A percentile compares a stretch with the other conserved stretches of the same genome.
Conservation (phyloP, 2,329 filamentous ascomycete species). For the Pseudocercospora vitis region DNA sequence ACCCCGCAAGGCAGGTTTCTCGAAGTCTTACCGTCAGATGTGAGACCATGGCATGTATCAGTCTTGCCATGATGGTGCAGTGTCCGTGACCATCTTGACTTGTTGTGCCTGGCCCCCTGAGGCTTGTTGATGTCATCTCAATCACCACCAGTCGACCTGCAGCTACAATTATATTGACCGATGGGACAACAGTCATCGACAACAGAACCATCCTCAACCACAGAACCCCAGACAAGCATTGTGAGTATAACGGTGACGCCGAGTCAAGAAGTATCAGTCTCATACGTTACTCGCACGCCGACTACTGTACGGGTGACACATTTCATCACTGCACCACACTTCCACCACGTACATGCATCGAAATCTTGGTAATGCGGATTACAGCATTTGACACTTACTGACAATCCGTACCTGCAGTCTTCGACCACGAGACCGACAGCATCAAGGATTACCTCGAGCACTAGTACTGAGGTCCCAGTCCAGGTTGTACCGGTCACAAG, state of each 20-base stretch:
- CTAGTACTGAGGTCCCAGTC: conserved; percentile 23
- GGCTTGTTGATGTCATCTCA: conserved; percentile 8
- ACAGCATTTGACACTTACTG: conserved; percentile 22
- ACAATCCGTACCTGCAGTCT: conserved; percentile 13
- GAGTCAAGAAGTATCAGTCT: conserved; percentile 31
- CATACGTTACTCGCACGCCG: conserved; percentile 28
- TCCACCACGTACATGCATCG: conserved; percentile 11
- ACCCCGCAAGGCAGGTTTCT: conserved; percentile 8
- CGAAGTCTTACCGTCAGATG: conserved; percentile 12
- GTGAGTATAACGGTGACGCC: conserved; percentile 34
- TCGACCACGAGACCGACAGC: conserved; percentile 11
- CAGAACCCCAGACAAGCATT: conserved; percentile 31
- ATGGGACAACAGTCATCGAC: conserved; percentile 25
- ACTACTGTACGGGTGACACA: conserved; percentile 30
- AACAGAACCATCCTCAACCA: conserved; percentile 23
- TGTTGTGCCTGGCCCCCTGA: background rate
- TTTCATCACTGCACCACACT: conserved; percentile 27
- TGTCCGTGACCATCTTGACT: conserved; percentile 17
- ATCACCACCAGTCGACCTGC: background rate
- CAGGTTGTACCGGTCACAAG: conserved; percentile 38
- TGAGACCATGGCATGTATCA: conserved; percentile 12
- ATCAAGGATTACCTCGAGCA: conserved; percentile 26
- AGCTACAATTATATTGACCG: conserved; percentile 20
- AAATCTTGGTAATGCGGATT: conserved; percentile 11
- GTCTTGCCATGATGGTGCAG: conserved; percentile 2